phyloP scores from a whole-genome alignment of 345 rosid genomes.

The Rhodamnia rubescens region DNA sequence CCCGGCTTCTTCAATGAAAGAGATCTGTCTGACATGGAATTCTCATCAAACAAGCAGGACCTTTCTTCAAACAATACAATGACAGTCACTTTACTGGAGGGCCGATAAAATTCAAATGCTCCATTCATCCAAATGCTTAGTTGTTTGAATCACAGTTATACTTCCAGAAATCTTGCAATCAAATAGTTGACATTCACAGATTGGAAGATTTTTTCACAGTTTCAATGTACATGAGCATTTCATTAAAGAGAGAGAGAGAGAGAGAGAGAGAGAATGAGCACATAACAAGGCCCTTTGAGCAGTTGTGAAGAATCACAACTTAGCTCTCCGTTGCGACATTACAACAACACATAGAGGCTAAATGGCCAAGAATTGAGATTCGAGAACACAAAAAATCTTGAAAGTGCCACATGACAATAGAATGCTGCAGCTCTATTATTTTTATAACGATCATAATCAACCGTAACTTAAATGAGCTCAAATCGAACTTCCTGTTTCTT shows the following conservation, averaged over 20 bases:
- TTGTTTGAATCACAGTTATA: neutral
- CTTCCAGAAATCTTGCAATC: neutral
- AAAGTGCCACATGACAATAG: neutral
- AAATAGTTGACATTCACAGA: neutral
- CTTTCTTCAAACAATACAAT: constrained; percentile 2
- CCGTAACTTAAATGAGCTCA: neutral
- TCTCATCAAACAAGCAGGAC: neutral
- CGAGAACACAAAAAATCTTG: neutral
- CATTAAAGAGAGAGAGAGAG: neutral
- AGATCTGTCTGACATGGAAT: constrained; percentile 3
- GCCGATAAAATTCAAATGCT: neutral
- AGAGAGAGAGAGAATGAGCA: neutral
- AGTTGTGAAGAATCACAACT: neutral
- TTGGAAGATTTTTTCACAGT: neutral
- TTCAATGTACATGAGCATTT: neutral
- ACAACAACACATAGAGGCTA: neutral
- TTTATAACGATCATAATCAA: neutral
- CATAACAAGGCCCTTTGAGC: neutral
- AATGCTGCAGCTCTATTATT: neutral
- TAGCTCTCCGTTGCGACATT: neutral
- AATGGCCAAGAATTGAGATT: neutral
- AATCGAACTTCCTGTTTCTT: neutral
- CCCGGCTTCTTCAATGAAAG: constrained; percentile 20
- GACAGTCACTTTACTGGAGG: constrained; percentile 5
- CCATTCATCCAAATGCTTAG: neutral